These are phyloP conservation scores for Phanerochaete carnosa DNA, from an alignment of 768 basidiomycete species.

Conservation along the genomic window DNA sequence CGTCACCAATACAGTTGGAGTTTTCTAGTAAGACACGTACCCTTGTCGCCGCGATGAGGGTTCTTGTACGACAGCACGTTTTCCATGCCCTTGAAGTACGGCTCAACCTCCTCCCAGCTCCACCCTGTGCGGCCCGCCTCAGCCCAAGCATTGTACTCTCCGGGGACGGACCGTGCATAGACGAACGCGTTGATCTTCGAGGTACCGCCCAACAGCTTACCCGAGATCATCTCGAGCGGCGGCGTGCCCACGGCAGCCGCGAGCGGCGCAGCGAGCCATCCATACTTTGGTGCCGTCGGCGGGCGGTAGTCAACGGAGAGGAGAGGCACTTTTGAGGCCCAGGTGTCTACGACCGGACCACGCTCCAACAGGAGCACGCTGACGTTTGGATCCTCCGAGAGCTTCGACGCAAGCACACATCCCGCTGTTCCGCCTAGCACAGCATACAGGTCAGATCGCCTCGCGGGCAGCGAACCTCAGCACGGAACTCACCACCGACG, in stretches of 20 bases:
- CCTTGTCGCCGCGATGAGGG: background rate
- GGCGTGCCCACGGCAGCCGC: background rate
- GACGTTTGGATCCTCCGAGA: background rate
- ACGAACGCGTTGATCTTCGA: conserved; percentile 28
- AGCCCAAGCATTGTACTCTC: conserved; percentile 29
- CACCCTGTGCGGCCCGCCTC: conserved; percentile 16
- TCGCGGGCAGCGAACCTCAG: conserved; percentile 5
- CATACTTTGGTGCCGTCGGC: conserved; percentile 6
- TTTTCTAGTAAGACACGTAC: background rate
- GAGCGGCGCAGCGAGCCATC: conserved; percentile 6
- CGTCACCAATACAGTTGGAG: background rate
- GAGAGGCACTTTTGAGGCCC: conserved; percentile 28
- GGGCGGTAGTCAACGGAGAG: conserved; percentile 19
- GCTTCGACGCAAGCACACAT: conserved; percentile 1
- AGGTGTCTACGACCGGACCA: conserved; percentile 26
- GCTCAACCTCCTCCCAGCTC: background rate
- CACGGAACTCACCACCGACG: no score
- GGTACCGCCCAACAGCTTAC: conserved; percentile 28
- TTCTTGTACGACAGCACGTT: background rate
- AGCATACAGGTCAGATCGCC: no score
- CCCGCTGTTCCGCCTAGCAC: background rate
- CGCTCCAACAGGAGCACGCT: conserved; percentile 29
- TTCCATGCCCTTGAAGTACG: background rate
- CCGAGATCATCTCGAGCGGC: conserved; percentile 19
- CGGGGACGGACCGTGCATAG: conserved; percentile 26